Base-by-base conservation (phyloP, 345 rosid genomes). In the Xanthoceras sorbifolium region DNA sequence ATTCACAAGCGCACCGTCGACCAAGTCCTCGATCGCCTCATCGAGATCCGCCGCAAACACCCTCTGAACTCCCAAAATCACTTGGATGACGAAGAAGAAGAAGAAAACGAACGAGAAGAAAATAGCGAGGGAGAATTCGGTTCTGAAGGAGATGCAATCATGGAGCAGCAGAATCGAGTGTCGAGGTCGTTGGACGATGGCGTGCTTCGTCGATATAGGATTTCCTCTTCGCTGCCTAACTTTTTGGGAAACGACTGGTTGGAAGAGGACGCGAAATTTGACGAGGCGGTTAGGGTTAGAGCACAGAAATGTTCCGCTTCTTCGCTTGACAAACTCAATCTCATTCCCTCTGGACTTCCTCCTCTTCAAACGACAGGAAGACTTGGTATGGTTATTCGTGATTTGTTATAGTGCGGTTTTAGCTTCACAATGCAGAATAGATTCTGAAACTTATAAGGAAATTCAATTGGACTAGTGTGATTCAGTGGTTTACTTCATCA, bases 1-100 rank as follows among this genome's bases (percentile, higher is more conserved):
- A 76, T 88, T 66, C 91, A 88, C 84, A 85, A 84, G 77, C 90
- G 90, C 76, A 67, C 83, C 60, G 90, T 87, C 65, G 88, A 87
- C 26, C 86, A 84, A 26, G 85, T 87, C 65, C 85, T 87, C 64
- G 84, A 87, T 52, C 86, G 85, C 26, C 80, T 87, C 50, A 65
- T 87, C 73, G 78, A 85, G 71, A 63, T 87, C 29, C 86, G 83
- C 67, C 78, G 79, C 20, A 61, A 69, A 12, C 44, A 18, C 48
- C 74, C 75, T 6, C 69, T 36, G 3, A 36, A 71, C 25, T 1
- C 69, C 32, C 3, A 59, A 26, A 29, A 50, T 17, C 32, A 44
- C 20, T 15, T 46, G 29, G 60, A 25, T 8, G 75, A 46, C 15
- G 76, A 63, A 18, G 78, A 28, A 9, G 67, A 9, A 38, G 79